A percentile compares a stretch with the other conserved stretches of the same genome.
These are phyloP conservation scores for Suillus placidus DNA, from an alignment of 768 basidiomycete genomes.

Conservation along the genomic window DNA sequence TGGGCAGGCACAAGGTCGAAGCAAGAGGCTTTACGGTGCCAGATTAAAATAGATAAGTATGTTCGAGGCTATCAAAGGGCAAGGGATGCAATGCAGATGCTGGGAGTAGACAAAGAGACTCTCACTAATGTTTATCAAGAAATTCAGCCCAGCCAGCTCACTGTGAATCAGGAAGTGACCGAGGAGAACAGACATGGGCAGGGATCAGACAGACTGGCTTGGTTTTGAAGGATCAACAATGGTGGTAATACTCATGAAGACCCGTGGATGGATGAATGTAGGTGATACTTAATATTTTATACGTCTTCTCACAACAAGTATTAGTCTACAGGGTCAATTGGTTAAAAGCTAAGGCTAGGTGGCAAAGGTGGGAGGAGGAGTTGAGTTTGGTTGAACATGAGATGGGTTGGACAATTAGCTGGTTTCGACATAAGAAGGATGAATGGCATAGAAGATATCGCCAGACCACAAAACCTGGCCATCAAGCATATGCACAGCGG, in stretches of 20 bases:
- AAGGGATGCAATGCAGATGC: background rate
- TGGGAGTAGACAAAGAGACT: too few species aligned
- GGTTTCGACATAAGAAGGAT: constrained; percentile 5
- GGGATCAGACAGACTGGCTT: constrained; percentile 11
- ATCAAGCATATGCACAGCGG: constrained; percentile 1
- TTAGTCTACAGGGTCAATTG: constrained; percentile 12
- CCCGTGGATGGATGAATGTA: constrained; percentile 6
- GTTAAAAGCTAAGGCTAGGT: constrained; percentile 21
- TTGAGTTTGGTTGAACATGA: constrained; percentile 18
- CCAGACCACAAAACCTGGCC: background rate
- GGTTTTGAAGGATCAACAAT: constrained; percentile 5
- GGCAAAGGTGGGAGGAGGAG: constrained; percentile 25
- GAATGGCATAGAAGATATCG: background rate
- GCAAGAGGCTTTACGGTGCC: background rate
- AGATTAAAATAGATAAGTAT: constrained; percentile 5
- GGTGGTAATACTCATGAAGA: background rate
- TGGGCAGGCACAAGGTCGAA: constrained; percentile 8
- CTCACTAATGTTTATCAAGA: too few species aligned
- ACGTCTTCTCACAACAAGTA: background rate
- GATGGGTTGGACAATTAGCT: constrained; percentile 22
- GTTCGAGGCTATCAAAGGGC: constrained; percentile 7
- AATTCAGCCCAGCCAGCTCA: background rate
- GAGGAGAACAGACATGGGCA: constrained; percentile 17
- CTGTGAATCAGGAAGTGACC: constrained; percentile 9
- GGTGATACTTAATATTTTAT: constrained; percentile 2